phyloP scores from a whole-genome alignment of 2,329 filamentous ascomycete genomes.

The Ophiostoma himal-ulmi region DNA sequence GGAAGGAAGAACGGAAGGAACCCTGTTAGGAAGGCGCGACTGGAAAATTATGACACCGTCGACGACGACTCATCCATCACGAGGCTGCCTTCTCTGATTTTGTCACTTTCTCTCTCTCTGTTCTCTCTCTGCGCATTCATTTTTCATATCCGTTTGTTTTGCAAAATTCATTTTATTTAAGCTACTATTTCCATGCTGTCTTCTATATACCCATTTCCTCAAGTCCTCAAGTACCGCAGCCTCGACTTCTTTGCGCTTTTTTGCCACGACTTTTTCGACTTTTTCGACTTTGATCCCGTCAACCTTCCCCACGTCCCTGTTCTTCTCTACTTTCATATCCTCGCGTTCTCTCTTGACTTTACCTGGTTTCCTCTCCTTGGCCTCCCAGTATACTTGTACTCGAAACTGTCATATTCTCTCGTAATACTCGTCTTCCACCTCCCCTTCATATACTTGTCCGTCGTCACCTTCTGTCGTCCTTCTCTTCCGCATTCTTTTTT shows the following conservation, averaged over 20 bases:
- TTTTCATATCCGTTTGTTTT: neutral
- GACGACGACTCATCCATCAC: neutral
- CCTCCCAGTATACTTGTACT: neutral
- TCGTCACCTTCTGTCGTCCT: neutral
- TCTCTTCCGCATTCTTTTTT: neutral
- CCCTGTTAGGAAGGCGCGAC: neutral
- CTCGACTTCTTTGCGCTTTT: neutral
- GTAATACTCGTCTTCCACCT: neutral
- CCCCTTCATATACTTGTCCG: neutral
- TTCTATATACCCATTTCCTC: neutral
- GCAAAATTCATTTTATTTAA: neutral
- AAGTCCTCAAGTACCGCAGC: neutral
- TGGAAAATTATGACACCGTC: neutral
- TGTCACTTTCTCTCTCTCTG: neutral
- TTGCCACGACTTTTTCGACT: constrained; percentile 2
- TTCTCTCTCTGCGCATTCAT: neutral
- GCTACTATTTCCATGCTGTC: neutral
- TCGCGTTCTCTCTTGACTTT: neutral
- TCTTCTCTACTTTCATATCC: neutral
- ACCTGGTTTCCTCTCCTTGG: neutral
- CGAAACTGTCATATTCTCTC: neutral
- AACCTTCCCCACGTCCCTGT: constrained; percentile 1
- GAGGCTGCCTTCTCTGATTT: neutral
- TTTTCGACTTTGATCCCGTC: constrained; percentile 11
- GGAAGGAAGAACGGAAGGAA: neutral